Base-by-base conservation (phyloP, 2,329 filamentous ascomycete genomes). In the Hymenoscyphus occultus region DNA sequence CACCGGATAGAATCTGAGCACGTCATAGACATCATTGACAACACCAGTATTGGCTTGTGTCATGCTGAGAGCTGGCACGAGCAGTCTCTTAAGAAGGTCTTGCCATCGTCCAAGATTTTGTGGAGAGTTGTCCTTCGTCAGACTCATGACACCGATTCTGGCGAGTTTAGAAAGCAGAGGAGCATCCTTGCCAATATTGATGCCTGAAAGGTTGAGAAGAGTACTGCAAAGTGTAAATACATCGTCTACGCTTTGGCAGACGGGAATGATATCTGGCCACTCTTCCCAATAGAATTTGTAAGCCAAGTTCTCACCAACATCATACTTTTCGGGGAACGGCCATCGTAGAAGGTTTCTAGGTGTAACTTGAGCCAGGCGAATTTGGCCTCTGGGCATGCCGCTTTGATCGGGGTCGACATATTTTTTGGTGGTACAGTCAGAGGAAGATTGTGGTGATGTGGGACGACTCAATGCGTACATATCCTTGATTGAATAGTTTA, bases 201-300 rank as follows among this genome's bases (percentile, higher is more conserved):
- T 88, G 1, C 95, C 94, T 0, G 93, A 90, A 31, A 94, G 80
- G 69, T 95, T 96, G 57, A 97, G 81, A 28, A 99, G 84, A 0
- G 92, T 93, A 65, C 87, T 86, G 76, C 93, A 96, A 0, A 97
- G 84, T 2, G 89, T 88, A 76, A 98, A 95, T 14, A 99, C 84
- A 74, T 99, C 95, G 68, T 97, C 92, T 5, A 97, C 87, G 1
- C 83, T 90, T 75, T 96, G 93, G 74, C 95, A 99, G 22, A 97
- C 80, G 0, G 95, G 96, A 57, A 99, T 84, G 69, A 95, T 96
- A 77, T 98, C 94, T 2, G 88, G 84, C 95, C 95, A 99, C 71
- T 98, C 95, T 65, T 97, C 93, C 88, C 95, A 97, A 77, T 99
- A 99, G 75, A 96, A 98, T 40, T 90, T 87, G 76, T 97, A 98